These are phyloP conservation scores for Trichophyton rubrum DNA, from an alignment of 2,329 filamentous ascomycete genomes.

Conservation along the genomic window DNA sequence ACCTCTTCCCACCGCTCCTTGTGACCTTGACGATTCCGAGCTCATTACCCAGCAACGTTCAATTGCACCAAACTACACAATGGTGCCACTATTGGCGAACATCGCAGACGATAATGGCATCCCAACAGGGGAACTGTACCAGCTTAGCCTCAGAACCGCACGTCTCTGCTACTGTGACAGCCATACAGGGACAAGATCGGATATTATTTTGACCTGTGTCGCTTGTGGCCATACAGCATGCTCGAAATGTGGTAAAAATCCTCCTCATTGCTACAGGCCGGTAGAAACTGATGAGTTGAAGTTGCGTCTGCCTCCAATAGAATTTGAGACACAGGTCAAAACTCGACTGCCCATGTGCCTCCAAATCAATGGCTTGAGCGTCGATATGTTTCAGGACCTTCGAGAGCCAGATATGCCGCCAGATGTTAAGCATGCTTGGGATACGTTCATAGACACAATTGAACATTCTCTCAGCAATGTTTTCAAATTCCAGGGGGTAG, in stretches of 20 bases:
- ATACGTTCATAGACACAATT: conserved; percentile 6
- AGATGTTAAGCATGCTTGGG: conserved; percentile 9
- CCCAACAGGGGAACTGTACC: conserved; percentile 15
- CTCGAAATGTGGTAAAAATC: conserved; percentile 42
- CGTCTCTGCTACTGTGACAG: conserved; percentile 49
- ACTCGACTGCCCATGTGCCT: conserved; percentile 32
- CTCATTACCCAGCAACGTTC: background rate
- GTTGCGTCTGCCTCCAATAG: conserved; percentile 27
- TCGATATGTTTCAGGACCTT: conserved; percentile 16
- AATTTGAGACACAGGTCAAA: conserved; percentile 36
- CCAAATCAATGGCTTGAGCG: conserved; percentile 21
- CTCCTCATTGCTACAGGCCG: conserved; percentile 35
- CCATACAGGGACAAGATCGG: conserved; percentile 26
- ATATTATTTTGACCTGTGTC: conserved; percentile 36
- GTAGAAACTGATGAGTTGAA: conserved; percentile 21
- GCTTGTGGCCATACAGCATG: conserved; percentile 46
- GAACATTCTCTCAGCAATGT: conserved; percentile 21
- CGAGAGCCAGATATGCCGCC: background rate
- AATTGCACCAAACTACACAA: conserved; percentile 8
- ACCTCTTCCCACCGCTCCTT: conserved; percentile 11
- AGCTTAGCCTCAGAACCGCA: conserved; percentile 23
- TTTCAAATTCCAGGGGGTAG: conserved; percentile 23
- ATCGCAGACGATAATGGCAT: conserved; percentile 6
- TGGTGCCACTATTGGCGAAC: conserved; percentile 13
- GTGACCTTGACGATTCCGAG: background rate